These are phyloP conservation scores for Cucurbita ficifolia DNA, from an alignment of 306 rosid genomes.

Conservation along the genomic window DNA sequence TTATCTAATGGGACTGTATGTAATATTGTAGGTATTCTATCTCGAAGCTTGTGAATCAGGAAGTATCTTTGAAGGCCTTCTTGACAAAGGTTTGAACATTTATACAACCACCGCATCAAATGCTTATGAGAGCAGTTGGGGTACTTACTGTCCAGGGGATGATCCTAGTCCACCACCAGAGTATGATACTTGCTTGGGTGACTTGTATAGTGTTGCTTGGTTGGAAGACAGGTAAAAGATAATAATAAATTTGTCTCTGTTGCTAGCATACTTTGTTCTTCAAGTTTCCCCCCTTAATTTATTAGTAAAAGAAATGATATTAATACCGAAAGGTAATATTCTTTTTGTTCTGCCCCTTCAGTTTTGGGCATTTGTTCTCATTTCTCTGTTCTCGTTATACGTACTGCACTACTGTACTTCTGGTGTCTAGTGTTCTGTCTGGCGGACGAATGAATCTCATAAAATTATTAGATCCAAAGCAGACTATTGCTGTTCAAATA, in stretches of 20 bases:
- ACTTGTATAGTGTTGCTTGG: constrained; percentile 89
- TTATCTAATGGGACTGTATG: neutral
- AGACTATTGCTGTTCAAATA: neutral
- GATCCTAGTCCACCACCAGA: constrained; percentile 73
- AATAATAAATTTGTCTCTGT: neutral
- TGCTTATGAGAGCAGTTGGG: constrained; percentile 93
- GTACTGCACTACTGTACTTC: neutral
- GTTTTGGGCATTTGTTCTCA: neutral
- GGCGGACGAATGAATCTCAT: neutral
- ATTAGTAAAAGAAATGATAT: neutral
- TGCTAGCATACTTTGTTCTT: neutral
- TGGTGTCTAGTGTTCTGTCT: neutral
- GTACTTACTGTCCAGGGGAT: constrained; percentile 86
- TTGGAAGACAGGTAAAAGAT: constrained; percentile 79
- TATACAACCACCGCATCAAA: constrained; percentile 84
- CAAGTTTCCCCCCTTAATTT: no score
- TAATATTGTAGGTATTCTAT: constrained; percentile 59
- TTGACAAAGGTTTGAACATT: constrained; percentile 62
- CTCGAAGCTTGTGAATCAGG: constrained; percentile 96
- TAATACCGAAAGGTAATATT: neutral
- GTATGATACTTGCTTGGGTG: constrained; percentile 77
- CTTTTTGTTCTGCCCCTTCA: neutral
- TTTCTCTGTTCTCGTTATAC: neutral
- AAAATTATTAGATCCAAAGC: neutral
- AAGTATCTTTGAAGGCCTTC: constrained; percentile 91